Evolutionary conservation across 2,329 filamentous ascomycete species (phyloP).

Genomic region (Drechslerella dactyloides): DNA sequence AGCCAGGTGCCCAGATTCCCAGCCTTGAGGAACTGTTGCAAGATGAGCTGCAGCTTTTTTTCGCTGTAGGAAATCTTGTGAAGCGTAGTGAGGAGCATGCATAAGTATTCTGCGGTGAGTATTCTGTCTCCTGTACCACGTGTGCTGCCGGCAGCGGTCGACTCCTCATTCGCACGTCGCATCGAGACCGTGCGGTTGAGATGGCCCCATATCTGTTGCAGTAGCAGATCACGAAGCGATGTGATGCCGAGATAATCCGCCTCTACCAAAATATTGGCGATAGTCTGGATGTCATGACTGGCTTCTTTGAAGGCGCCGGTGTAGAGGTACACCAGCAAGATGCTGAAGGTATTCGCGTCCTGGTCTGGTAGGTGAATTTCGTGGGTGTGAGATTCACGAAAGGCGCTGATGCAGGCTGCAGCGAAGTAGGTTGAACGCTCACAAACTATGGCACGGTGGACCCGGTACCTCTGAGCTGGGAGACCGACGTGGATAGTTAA

Average conservation of each 20-base stretch:
- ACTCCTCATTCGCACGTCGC: background rate
- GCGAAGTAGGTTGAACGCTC: slow-evolving; percentile 51
- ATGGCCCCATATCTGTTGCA: slow-evolving; percentile 5
- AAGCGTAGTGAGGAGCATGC: background rate
- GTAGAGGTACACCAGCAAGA: slow-evolving; percentile 9
- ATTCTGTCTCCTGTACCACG: slow-evolving; percentile 1
- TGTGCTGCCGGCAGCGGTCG: too few relatives aligned
- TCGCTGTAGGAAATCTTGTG: slow-evolving; percentile 2
- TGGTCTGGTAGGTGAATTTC: background rate
- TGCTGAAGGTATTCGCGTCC: background rate
- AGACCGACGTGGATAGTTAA: slow-evolving; percentile 44
- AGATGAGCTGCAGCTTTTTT: background rate
- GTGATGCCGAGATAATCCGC: slow-evolving; percentile 11
- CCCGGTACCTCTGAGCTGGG: slow-evolving; percentile 29
- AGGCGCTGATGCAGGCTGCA: slow-evolving; percentile 36
- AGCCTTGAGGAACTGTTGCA: background rate
- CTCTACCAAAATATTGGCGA: background rate
- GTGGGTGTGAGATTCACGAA: background rate
- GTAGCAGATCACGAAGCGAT: background rate
- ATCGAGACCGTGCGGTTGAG: background rate
- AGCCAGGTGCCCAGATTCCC: slow-evolving; percentile 1
- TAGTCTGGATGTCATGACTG: background rate
- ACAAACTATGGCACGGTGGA: slow-evolving; percentile 51
- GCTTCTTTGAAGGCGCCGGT: background rate
- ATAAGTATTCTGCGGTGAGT: background rate